Percentiles rank a stretch among this genome's conserved stretches.
Evolutionary conservation across 768 basidiomycete species (phyloP).

Genomic region (Xerocomus potaroensis): DNA sequence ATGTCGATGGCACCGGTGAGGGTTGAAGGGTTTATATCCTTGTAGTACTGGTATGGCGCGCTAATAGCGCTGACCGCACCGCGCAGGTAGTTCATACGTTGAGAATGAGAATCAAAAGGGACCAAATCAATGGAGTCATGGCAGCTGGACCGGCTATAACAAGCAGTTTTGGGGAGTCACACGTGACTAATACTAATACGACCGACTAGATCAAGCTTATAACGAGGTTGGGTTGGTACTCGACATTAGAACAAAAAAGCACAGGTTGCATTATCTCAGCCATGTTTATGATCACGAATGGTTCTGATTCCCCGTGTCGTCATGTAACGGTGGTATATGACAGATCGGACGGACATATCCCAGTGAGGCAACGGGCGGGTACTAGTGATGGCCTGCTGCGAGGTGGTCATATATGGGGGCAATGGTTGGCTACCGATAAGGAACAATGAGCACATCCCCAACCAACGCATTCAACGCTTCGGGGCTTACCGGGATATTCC

Average conservation of each 20-base stretch:
- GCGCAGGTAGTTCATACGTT: slow-evolving; percentile 78
- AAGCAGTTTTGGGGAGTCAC: slow-evolving; percentile 13
- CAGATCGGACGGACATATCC: neutral
- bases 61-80: slow-evolving; percentile 82
- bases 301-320: neutral
- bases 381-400: slow-evolving; percentile 31
- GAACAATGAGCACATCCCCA: neutral
- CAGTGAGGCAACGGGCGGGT: neutral
- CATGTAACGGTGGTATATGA: neutral
- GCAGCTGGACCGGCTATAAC: slow-evolving; percentile 13
- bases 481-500: slow-evolving; percentile 68
- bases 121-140: neutral
- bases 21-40: slow-evolving; percentile 93
- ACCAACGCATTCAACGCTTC: neutral
- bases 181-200: slow-evolving; percentile 17
- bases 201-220: neutral
- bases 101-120: slow-evolving; percentile 1
- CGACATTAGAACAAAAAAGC: too few relatives aligned
- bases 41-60: slow-evolving; percentile 88
- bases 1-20: slow-evolving; percentile 99
- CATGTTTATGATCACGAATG: too few relatives aligned
- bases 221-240: neutral
- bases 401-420: slow-evolving; percentile 64
- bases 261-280: too few relatives aligned
- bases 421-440: slow-evolving; percentile 48